Percentiles rank a stretch among this genome's conserved stretches.
Conservation (phyloP, 257 asterid genomes). For the Thymus mandschuricus region DNA sequence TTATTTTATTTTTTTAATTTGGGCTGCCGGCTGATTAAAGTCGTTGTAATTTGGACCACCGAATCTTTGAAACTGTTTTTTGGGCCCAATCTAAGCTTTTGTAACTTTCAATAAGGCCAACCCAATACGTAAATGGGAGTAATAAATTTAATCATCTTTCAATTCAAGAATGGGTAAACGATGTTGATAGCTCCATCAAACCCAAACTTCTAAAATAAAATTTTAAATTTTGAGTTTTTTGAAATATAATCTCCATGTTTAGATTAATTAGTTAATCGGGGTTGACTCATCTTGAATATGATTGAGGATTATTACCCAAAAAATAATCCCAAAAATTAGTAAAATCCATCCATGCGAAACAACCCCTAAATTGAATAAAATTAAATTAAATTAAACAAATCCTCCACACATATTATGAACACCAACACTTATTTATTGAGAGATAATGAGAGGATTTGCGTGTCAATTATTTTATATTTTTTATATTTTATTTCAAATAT, state of each 20-base stretch:
- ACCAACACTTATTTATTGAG: too few species aligned
- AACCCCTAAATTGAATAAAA: not conserved
- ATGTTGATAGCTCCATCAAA: not conserved
- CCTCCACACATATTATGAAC: too few species aligned
- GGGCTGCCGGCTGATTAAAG: slow-evolving; percentile 22
- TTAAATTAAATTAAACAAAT: too few species aligned
- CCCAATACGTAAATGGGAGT: not conserved
- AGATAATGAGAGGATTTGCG: too few species aligned
- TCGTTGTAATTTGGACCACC: slow-evolving; percentile 17
- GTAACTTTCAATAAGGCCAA: not conserved
- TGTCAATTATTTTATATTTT: too few species aligned
- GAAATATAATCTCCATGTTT: not conserved
- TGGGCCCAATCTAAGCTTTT: slow-evolving; percentile 1
- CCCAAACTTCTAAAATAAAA: too few species aligned
- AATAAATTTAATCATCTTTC: not conserved
- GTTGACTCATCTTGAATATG: not conserved
- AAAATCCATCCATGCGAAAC: not conserved
- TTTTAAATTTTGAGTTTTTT: not conserved
- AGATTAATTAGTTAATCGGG: not conserved
- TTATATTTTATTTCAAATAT: too few species aligned
- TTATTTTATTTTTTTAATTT: not conserved
- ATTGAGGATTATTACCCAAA: not conserved
- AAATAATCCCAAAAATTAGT: not conserved
- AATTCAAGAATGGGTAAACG: not conserved
- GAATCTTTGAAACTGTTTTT: not conserved